phyloP scores from a whole-genome alignment of 2,329 filamentous ascomycete species.

The Amauroascus verrucosus region DNA sequence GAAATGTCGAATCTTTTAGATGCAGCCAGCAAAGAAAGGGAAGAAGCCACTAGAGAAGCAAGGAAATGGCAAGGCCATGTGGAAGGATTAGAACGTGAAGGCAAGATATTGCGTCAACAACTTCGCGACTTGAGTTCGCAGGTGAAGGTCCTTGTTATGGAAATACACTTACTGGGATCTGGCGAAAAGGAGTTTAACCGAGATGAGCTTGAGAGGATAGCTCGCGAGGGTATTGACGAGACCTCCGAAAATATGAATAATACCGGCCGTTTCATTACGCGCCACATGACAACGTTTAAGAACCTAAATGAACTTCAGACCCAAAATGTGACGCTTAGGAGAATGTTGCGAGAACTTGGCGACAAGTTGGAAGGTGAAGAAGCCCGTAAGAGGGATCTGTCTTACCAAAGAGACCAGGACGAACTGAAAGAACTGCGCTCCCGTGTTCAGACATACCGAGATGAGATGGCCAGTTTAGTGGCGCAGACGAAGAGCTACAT shows the following conservation, averaged over 20 bases:
- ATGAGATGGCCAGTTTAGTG: conserved; percentile 72
- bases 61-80: conserved; percentile 69
- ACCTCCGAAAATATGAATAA: conserved; percentile 65
- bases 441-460: conserved; percentile 66
- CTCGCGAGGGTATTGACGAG: conserved; percentile 64
- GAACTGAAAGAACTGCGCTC: conserved; percentile 64
- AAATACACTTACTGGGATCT: conserved; percentile 64
- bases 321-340: conserved; percentile 76
- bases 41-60: conserved; percentile 64
- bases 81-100: conserved; percentile 52
- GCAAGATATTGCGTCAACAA: conserved; percentile 71
- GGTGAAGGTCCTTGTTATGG: conserved; percentile 80
- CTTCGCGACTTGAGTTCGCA: conserved; percentile 82
- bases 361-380: conserved; percentile 88
- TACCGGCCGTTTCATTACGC: conserved; percentile 79
- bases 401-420: conserved; percentile 49
- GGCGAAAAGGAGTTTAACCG: conserved; percentile 69
- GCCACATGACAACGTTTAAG: conserved; percentile 82
- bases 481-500: conserved; percentile 86
- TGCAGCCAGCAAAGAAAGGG: conserved; percentile 68
- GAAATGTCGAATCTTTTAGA: conserved; percentile 79
- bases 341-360: conserved; percentile 72
- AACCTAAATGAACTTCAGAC: conserved; percentile 73
- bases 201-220: conserved; percentile 64
- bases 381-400: conserved; percentile 51